Conservation (phyloP, 345 rosid genomes). For the Eucalyptus camaldulensis region DNA sequence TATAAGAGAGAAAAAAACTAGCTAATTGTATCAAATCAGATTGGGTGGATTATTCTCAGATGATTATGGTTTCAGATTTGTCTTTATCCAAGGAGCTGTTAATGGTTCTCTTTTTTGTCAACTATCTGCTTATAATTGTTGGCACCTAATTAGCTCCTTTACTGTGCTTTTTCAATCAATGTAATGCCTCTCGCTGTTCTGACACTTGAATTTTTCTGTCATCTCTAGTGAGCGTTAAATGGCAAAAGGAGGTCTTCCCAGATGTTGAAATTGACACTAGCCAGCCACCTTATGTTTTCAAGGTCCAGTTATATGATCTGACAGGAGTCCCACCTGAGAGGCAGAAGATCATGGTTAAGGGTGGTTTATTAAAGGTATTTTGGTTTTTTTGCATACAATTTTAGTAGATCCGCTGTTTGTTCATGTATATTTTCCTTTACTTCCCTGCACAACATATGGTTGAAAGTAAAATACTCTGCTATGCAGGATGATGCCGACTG, state of each 20-base stretch:
- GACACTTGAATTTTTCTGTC: neutral
- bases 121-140: too few species aligned
- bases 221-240: conserved; percentile 72
- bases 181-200: neutral
- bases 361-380: conserved; percentile 80
- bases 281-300: conserved; percentile 82
- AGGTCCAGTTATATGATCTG: conserved; percentile 77
- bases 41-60: neutral
- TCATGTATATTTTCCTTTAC: neutral
- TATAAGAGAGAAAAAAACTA: neutral
- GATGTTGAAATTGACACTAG: conserved; percentile 68
- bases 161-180: neutral
- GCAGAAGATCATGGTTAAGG: conserved; percentile 98
- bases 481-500: conserved; percentile 90
- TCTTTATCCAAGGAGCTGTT: neutral
- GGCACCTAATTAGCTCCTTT: neutral
- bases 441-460: neutral
- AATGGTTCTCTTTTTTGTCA: neutral
- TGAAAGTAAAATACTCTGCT: neutral
- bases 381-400: neutral
- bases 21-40: neutral
- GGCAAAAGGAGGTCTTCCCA: conserved; percentile 86
- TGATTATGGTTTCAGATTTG: neutral
- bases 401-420: neutral
- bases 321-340: conserved; percentile 95